Evolutionary conservation across 202 grass and related monocot species (phyloP), one percentile per base, ranked within the genome.

Genomic region (Schoenoplectus tabernaemontani): DNA sequence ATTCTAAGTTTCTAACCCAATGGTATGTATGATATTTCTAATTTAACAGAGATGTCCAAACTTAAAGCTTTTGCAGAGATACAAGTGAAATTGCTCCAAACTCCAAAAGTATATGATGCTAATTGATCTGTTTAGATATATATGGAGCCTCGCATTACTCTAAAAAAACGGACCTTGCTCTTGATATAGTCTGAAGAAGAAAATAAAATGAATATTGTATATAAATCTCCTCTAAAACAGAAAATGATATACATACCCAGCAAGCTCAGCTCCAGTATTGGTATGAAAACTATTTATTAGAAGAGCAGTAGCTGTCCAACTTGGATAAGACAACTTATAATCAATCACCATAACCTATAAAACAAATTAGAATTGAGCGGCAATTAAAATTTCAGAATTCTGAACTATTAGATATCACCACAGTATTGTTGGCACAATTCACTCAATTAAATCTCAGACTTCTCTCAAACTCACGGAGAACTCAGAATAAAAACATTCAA

Each of bases 221-320:
- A 13, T 28, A 73, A 33, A 32, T 28, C 23, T 74, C 19, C 15
- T 53, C n/a, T 8, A 28, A 28, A 44, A 68, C 19, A 44, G 23
- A 48, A 74, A 34, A 26, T 69, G 19, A 13, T 26, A 33, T 30
- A 86, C 84, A 88, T 90, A 96, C 93, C 65, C 75, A 34, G 93
- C 93, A 74, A 97, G 93, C 37, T 97, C 93, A 83, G 93, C 93
- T 44, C 93, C 93, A n/a, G 83, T 83, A 23, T 86, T 86, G 30
- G 93, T 97, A 82, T 97, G 93, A 59, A 97, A 97, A 81, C 93
- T 97, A 72, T 91, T 97, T 80, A 97, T 97, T 57, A 97, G 84
- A 72, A 93, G 82, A 44, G 93, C 84, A 4, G 93, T 96, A 32
- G 88, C 93, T 65, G 93, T 93, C 69, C 93, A 90, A 71, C 93